A percentile compares a stretch with the other conserved stretches of the same genome.
phyloP scores from a whole-genome alignment of 169 alveolate genomes.

The Babesia bigemina region DNA sequence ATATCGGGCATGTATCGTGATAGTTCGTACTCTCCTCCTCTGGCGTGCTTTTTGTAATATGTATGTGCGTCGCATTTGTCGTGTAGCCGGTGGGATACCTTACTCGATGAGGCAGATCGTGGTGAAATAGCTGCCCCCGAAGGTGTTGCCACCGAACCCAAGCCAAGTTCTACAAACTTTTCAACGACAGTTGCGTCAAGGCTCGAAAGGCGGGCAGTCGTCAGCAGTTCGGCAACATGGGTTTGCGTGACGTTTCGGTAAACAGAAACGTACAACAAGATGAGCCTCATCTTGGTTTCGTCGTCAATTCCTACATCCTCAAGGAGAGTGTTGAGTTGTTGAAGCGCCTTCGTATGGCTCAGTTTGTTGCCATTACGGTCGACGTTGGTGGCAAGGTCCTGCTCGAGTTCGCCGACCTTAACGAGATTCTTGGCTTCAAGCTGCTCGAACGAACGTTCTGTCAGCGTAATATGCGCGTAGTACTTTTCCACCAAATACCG shows the following conservation, averaged over 20 bases:
- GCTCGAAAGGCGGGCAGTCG: not conserved
- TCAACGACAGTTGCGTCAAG: not conserved
- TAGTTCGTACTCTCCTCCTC: slow-evolving; percentile 36
- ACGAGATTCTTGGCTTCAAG: slow-evolving; percentile 67
- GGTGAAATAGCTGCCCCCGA: not conserved
- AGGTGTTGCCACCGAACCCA: slow-evolving; percentile 1
- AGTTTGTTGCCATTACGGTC: slow-evolving; percentile 76
- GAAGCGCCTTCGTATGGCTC: slow-evolving; percentile 46
- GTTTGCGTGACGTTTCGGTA: slow-evolving; percentile 35
- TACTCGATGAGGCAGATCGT: not conserved
- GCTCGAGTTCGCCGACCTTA: slow-evolving; percentile 75
- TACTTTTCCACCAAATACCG: slow-evolving; percentile 79
- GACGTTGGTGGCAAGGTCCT: slow-evolving; percentile 74
- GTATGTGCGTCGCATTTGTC: slow-evolving; percentile 38
- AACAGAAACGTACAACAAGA: slow-evolving; percentile 68
- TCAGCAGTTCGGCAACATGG: slow-evolving; percentile 10
- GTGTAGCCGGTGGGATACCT: slow-evolving; percentile 15
- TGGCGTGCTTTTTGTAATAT: slow-evolving; percentile 44
- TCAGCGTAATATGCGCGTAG: slow-evolving; percentile 80
- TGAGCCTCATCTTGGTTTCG: slow-evolving; percentile 66
- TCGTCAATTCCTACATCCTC: slow-evolving; percentile 57
- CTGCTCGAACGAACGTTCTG: slow-evolving; percentile 71
- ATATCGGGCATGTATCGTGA: slow-evolving; percentile 57
- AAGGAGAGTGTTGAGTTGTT: slow-evolving; percentile 33
- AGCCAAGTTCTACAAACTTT: not conserved